Evolutionary conservation across 2,329 filamentous ascomycete genomes (phyloP).

Genomic region (Alternaria sp.): DNA sequence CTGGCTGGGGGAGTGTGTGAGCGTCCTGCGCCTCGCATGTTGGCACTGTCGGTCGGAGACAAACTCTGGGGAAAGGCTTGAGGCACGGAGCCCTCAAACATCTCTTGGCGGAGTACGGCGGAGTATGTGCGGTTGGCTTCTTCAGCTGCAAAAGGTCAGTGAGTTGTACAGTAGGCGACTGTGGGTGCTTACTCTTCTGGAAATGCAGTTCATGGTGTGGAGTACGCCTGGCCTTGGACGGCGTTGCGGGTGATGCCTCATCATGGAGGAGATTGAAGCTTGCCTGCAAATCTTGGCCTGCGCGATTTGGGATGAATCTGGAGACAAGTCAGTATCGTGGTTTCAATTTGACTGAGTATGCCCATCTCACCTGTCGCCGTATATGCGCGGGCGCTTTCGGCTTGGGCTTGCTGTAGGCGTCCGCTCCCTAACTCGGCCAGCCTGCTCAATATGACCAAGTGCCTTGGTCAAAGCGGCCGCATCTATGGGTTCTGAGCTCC

Average conservation of each 20-base stretch:
- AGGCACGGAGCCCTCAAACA: slow-evolving; percentile 90
- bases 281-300: slow-evolving; percentile 91
- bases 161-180: not conserved
- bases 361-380: slow-evolving; percentile 60
- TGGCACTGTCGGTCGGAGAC: slow-evolving; percentile 61
- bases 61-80: slow-evolving; percentile 73
- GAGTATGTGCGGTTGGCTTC: slow-evolving; percentile 96
- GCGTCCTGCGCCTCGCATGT: slow-evolving; percentile 71
- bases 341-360: no score
- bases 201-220: slow-evolving; percentile 93
- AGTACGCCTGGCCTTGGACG: slow-evolving; percentile 82
- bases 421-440: slow-evolving; percentile 65
- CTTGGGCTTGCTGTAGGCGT: slow-evolving; percentile 73
- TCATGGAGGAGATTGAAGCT: slow-evolving; percentile 93
- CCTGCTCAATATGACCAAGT: slow-evolving; percentile 69
- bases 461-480: slow-evolving; percentile 67
- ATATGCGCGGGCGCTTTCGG: slow-evolving; percentile 73
- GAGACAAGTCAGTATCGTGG: slow-evolving; percentile 2
- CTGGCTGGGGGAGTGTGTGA: slow-evolving; percentile 83
- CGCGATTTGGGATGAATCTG: slow-evolving; percentile 94
- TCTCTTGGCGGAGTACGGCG: slow-evolving; percentile 83
- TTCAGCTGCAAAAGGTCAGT: slow-evolving; percentile 67
- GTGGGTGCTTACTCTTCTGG: slow-evolving; percentile 71
- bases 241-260: slow-evolving; percentile 90
- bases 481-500: slow-evolving; percentile 65